Base-by-base conservation (phyloP, 2,329 filamentous ascomycete genomes). In the Xylariaceae sp. region DNA sequence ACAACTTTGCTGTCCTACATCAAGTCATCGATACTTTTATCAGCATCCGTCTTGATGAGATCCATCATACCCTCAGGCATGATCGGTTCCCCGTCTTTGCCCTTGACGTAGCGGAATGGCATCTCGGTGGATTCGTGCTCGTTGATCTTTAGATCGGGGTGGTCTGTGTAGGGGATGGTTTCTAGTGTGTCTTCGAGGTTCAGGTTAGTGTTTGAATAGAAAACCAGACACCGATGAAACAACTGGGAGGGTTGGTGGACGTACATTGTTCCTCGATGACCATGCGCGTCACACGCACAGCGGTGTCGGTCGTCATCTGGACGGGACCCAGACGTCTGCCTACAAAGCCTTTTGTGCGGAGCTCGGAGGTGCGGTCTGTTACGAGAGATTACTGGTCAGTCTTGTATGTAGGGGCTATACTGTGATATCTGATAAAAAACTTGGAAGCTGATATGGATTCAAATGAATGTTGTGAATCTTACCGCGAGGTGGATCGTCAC, bases 261-360 rank as follows among this genome's bases (percentile, higher is more conserved):
- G 39, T 70, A 95, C 91, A 80, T 73, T 87, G 87, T 57, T 91
- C 82, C 63, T 95, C 87, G 11, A 91, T 84, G 6, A 97, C 87
- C 60, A 95, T 86, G 57, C 94, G 82, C 31, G 94, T 97, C 40
- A 96, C 92, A 58, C 94, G 81, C 44, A 96, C 94, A 5, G 94
- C 94, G 17, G 94, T 99, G 68, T 99, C 94, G 5, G 94, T 99
- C 3, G 94, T 97, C 92, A 99, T 96, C 71, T 99, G 94, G 61
- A 91, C 86, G 7, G 92, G 89, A 0, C 94, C 94, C 30, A 99
- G 76, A 50, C 94, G 81, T 46, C 94, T 84, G 50, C 92, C 90
- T 50, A 85, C 77, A 62, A 95, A 99, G 3, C 94, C 94, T 67
- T 97, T 96, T 70, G 89, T 90, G 45, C 94, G 84, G 61, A 99